A percentile compares a stretch with the other conserved stretches of the same genome.
These are phyloP conservation scores for Suillus subluteus DNA, from an alignment of 768 basidiomycete genomes.

Conservation along the genomic window DNA sequence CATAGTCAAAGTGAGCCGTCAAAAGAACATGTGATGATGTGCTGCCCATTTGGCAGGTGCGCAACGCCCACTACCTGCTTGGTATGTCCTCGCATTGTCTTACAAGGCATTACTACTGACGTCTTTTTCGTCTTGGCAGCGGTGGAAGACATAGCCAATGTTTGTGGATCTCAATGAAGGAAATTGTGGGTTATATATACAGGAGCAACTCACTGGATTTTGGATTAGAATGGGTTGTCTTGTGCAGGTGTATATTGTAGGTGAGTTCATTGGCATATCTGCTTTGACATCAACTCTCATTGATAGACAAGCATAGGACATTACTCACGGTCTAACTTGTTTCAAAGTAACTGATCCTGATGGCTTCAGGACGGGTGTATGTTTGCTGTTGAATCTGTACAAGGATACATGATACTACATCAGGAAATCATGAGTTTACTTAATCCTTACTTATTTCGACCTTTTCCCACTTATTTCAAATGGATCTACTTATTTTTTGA, in stretches of 20 bases:
- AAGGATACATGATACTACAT: neutral
- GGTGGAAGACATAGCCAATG: neutral
- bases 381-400: neutral
- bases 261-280: neutral
- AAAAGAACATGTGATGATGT: conserved; percentile 11
- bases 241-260: neutral
- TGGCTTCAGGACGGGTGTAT: neutral
- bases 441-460: no score
- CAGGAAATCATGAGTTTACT: no score
- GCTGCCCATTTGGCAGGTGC: neutral
- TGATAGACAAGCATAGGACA: neutral
- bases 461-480: no score
- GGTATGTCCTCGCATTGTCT: neutral
- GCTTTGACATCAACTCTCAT: neutral
- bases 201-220: neutral
- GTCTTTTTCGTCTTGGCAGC: neutral
- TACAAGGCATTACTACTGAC: neutral
- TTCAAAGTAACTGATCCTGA: neutral
- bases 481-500: no score
- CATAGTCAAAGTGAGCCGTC: conserved; percentile 18
- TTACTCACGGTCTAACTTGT: no score
- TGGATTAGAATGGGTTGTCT: neutral
- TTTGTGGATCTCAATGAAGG: neutral
- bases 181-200: neutral
- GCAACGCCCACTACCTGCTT: neutral